Evolutionary conservation across 2,329 filamentous ascomycete species (phyloP).

Genomic region (Cercospora zeina): DNA sequence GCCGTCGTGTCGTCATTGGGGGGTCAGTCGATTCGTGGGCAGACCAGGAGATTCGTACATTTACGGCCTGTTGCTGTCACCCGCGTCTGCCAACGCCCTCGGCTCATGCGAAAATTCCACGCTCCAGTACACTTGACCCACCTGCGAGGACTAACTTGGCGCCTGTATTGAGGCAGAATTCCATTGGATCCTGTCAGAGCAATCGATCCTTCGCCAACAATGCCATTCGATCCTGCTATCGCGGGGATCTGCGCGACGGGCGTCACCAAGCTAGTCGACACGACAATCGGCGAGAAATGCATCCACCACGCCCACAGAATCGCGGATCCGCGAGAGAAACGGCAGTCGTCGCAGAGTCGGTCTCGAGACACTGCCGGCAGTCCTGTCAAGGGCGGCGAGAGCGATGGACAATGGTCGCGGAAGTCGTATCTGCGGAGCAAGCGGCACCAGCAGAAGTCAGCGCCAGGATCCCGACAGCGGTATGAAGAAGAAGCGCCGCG

Average conservation of each 20-base stretch:
- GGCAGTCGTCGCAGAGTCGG: neutral
- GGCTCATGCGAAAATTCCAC: neutral
- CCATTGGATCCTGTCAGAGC: neutral
- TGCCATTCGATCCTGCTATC: slow-evolving; percentile 16
- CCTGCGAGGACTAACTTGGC: neutral
- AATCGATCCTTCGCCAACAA: neutral
- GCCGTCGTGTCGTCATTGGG: neutral
- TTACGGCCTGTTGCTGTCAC: neutral
- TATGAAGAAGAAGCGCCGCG: neutral
- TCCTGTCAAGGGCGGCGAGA: neutral
- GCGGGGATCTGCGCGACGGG: slow-evolving; percentile 5
- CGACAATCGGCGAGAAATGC: slow-evolving; percentile 7
- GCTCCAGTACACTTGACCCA: neutral
- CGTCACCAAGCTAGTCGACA: slow-evolving; percentile 6
- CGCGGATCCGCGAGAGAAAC: neutral
- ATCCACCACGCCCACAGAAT: slow-evolving; percentile 5
- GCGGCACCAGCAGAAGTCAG: neutral
- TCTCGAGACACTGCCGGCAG: neutral
- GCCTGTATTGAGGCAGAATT: neutral
- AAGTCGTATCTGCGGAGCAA: slow-evolving; percentile 2
- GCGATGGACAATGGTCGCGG: slow-evolving; percentile 7
- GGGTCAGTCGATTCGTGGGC: neutral
- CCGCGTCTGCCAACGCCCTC: neutral
- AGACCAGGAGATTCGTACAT: neutral
- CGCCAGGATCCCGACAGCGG: neutral